Percentiles rank a stretch among this genome's conserved stretches.
These are phyloP conservation scores for Xylaria scruposa DNA, from an alignment of 495 filamentous ascomycete species.

Conservation along the genomic window DNA sequence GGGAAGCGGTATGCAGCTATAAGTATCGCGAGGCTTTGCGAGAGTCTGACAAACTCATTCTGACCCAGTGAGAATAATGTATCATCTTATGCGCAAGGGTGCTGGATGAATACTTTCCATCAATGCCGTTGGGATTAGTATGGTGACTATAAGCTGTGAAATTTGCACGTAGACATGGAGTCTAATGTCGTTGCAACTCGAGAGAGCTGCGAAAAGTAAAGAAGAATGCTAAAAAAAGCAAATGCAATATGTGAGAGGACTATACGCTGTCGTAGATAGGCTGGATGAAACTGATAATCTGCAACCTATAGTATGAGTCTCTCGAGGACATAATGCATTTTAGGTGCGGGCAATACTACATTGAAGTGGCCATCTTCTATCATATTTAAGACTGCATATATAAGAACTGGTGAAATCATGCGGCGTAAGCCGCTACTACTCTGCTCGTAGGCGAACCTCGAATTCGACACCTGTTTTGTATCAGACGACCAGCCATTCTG, in stretches of 20 bases:
- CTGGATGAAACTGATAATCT: not conserved
- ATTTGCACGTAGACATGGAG: too few relatives aligned
- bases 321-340: not conserved
- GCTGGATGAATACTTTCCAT: too few relatives aligned
- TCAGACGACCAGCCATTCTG: conserved; percentile 1
- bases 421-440: not conserved
- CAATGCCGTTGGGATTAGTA: too few relatives aligned
- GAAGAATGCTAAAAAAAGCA: not conserved
- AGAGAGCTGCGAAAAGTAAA: not conserved
- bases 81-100: not conserved
- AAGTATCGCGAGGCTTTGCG: too few relatives aligned
- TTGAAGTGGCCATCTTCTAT: not conserved
- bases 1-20: too few relatives aligned
- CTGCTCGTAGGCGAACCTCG: not conserved
- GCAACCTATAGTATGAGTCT: not conserved
- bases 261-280: not conserved
- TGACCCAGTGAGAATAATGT: not conserved
- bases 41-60: too few relatives aligned
- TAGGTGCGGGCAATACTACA: not conserved
- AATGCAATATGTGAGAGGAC: not conserved
- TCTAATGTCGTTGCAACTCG: not conserved
- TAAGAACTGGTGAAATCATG: not conserved
- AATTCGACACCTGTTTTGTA: not conserved
- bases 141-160: too few relatives aligned
- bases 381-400: not conserved